phyloP scores from a whole-genome alignment of 2,329 filamentous ascomycete species.

The Cryphonectria carpinicola region DNA sequence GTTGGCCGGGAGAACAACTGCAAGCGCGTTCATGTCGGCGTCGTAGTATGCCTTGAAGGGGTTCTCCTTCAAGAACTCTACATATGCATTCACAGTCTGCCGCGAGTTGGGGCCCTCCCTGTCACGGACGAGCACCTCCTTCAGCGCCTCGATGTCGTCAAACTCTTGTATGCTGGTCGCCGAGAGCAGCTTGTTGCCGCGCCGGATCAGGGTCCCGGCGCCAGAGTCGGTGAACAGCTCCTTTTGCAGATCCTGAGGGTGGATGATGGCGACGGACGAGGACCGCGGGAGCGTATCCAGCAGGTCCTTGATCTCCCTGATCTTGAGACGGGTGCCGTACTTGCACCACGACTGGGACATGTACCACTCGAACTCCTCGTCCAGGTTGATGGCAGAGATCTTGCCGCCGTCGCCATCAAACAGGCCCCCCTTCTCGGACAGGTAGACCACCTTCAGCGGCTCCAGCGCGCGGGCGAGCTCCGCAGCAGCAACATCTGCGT shows the following conservation, averaged over 20 bases:
- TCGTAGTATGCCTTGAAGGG: constrained; percentile 95
- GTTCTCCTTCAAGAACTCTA: constrained; percentile 75
- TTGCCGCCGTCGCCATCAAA: constrained; percentile 94
- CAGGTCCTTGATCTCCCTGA: constrained; percentile 95
- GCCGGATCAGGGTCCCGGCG: constrained; percentile 87
- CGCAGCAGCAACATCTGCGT: constrained; percentile 93
- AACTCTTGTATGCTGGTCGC: constrained; percentile 75
- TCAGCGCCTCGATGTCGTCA: constrained; percentile 74
- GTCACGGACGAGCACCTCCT: constrained; percentile 81
- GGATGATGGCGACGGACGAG: constrained; percentile 96
- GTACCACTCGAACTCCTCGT: constrained; percentile 91
- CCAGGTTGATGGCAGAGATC: constrained; percentile 95
- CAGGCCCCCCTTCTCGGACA: constrained; percentile 96
- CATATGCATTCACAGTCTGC: constrained; percentile 83
- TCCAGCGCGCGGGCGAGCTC: constrained; percentile 88
- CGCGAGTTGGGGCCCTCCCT: constrained; percentile 80
- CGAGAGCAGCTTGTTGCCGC: constrained; percentile 85
- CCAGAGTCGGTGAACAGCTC: constrained; percentile 96
- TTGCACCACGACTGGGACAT: constrained; percentile 96
- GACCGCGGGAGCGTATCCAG: constrained; percentile 86
- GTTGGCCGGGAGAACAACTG: constrained; percentile 78
- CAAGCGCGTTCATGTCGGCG: constrained; percentile 89
- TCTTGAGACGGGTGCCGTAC: constrained; percentile 94
- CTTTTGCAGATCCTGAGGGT: constrained; percentile 93
- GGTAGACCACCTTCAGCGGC: constrained; percentile 95